Conservation (phyloP, 179 eudicot genomes). For the Dionaea muscipula region DNA sequence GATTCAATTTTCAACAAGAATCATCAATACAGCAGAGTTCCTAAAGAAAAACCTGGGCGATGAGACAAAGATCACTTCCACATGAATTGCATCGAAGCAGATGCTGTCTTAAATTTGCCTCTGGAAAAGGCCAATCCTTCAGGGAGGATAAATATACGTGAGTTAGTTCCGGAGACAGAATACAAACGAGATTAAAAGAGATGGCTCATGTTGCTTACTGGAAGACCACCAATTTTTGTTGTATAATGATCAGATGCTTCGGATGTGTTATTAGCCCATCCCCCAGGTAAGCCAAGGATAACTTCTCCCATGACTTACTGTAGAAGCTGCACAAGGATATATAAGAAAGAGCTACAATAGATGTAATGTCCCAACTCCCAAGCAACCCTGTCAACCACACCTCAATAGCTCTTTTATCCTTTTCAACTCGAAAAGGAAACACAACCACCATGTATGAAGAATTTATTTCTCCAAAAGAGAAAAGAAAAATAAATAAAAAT, state of each 20-base stretch:
- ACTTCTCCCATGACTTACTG: conserved; percentile 39
- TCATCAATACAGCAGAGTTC: neutral
- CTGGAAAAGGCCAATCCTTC: conserved; percentile 74
- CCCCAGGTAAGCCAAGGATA: conserved; percentile 60
- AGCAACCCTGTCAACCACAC: too few species aligned
- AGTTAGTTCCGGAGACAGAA: too few species aligned
- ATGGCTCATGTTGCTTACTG: neutral
- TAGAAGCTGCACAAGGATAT: neutral
- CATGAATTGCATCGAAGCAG: conserved; percentile 46
- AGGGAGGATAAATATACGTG: conserved; percentile 6
- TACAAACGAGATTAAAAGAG: too few species aligned
- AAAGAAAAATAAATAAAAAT: too few species aligned
- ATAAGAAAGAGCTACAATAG: too few species aligned
- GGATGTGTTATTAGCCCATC: conserved; percentile 56
- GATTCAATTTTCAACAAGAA: neutral
- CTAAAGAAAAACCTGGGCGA: conserved; percentile 53
- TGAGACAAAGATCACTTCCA: conserved; percentile 37
- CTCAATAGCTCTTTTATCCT: too few species aligned
- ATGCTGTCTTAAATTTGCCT: conserved; percentile 21
- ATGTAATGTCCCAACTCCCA: too few species aligned
- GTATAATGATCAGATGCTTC: conserved; percentile 72
- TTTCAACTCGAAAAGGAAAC: too few species aligned
- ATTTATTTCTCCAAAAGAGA: too few species aligned
- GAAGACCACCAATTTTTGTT: conserved; percentile 64
- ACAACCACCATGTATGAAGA: too few species aligned